Percentiles rank a stretch among this genome's conserved stretches.
Evolutionary conservation across 2,329 filamentous ascomycete genomes (phyloP).

Genomic region (Cladosporium halotolerans): DNA sequence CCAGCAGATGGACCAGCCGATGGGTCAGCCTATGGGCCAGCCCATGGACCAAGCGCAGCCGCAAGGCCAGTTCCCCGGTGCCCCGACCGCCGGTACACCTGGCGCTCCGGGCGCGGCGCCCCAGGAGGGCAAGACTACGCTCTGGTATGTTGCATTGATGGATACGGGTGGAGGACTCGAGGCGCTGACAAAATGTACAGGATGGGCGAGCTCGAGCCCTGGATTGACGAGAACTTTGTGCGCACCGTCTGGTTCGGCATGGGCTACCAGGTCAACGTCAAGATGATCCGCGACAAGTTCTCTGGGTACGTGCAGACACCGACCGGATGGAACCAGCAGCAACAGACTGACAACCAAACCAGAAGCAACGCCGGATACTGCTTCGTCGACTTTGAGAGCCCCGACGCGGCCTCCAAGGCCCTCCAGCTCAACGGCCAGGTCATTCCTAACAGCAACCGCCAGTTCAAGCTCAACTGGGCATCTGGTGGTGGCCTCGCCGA

Average conservation of each 20-base stretch:
- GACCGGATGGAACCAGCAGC: constrained; percentile 1
- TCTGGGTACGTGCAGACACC: constrained; percentile 65
- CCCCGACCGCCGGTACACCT: constrained; percentile 40
- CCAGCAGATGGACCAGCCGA: constrained; percentile 47
- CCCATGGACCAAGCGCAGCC: constrained; percentile 48
- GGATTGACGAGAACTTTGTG: constrained; percentile 99
- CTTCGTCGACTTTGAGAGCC: constrained; percentile 84
- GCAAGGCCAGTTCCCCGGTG: constrained; percentile 34
- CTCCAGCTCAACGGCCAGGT: constrained; percentile 80
- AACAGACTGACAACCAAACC: constrained; percentile 14
- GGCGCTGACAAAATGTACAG: constrained; percentile 42
- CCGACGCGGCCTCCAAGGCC: constrained; percentile 84
- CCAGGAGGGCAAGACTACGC: constrained; percentile 46
- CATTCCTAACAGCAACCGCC: constrained; percentile 88
- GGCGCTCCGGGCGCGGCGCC: constrained; percentile 32
- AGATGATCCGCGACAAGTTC: constrained; percentile 99
- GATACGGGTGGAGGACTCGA: background rate
- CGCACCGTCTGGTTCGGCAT: constrained; percentile 91
- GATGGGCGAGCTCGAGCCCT: constrained; percentile 98
- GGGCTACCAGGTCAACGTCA: constrained; percentile 92
- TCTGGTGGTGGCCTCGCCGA: constrained; percentile 93
- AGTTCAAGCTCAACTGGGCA: constrained; percentile 99
- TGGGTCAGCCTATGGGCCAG: constrained; percentile 50
- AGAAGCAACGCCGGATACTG: constrained; percentile 94
- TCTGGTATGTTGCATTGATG: constrained; percentile 38